Base-by-base conservation (phyloP, 2,329 filamentous ascomycete species). In the Pseudogymnoascus pannorum region DNA sequence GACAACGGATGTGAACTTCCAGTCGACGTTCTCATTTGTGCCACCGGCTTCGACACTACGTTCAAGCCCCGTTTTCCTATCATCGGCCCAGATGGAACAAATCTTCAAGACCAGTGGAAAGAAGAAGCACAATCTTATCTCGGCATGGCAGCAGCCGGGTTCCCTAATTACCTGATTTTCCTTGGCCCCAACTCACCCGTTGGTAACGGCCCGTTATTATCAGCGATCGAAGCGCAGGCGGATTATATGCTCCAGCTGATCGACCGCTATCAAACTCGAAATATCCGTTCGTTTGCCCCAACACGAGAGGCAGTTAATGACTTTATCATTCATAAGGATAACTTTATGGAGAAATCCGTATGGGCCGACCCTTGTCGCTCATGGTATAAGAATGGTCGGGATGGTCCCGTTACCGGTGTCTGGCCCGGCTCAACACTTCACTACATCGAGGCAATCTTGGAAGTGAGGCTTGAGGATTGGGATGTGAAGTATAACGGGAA, bases 381-480 rank as follows among this genome's bases (percentile, higher is more conserved):
- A 51, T 81, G 78, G 77, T 80, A 80, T 66, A 81, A 81, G 70
- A 71, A 62, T n/a, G 63, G 64, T 1, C 62, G 70, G 0, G 69
- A 74, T n/a, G 75, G 74, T 0, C 69, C 68, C 7, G 65, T 75
- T 16, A 75, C 73, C 1, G 76, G 74, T 0, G 68, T 79, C 3
- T 79, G 76, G 76, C 77, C 77, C 0, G 76, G 76, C 1, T 75
- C 71, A 14, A 76, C 77, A 5, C 69, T 82, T n/a, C 78, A 81
- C 67, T 80, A 78, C 64, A 75, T 81, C 51, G 77, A 81, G 65
- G 74, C 75, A 5, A 65, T 82, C 48, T 72, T 72, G 61, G 75
- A 80, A n/a, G n/a, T n/a, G n/a, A n/a, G n/a, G 51, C 68, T 73
- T 38, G 79, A 82, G 35, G 79, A 82, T 64, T 77, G 75, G 68